phyloP scores from a whole-genome alignment of 2,329 filamentous ascomycete species.

The Curvularia verruculosa region DNA sequence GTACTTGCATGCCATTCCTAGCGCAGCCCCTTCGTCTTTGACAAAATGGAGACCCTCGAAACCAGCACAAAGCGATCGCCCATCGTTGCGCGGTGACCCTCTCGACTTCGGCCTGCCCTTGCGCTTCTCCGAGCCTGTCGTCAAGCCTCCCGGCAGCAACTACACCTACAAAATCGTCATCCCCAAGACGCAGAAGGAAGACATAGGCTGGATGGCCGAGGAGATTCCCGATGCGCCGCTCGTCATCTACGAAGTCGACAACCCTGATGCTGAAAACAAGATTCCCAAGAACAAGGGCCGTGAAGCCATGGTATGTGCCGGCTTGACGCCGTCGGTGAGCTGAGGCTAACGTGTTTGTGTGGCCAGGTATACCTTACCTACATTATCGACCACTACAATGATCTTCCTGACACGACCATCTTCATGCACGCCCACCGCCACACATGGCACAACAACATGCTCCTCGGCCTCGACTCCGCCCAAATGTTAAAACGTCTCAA shows the following conservation, averaged over 20 bases:
- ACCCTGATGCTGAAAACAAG: conserved; percentile 56
- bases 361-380: conserved; percentile 62
- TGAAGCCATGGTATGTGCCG: conserved; percentile 60
- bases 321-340: neutral
- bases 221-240: conserved; percentile 46
- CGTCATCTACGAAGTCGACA: conserved; percentile 61
- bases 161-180: conserved; percentile 47
- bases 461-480: conserved; percentile 58
- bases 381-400: conserved; percentile 67
- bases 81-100: conserved; percentile 32
- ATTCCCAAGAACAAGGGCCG: conserved; percentile 65
- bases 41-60: conserved; percentile 24
- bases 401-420: conserved; percentile 63
- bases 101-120: conserved; percentile 47
- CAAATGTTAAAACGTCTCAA: conserved; percentile 60
- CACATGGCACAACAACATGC: conserved; percentile 66
- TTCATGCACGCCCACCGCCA: conserved; percentile 64
- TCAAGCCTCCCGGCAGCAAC: conserved; percentile 44
- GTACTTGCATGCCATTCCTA: conserved; percentile 32
- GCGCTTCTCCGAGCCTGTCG: conserved; percentile 37
- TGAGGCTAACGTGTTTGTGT: conserved; percentile 9
- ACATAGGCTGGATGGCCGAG: conserved; percentile 45
- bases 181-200: conserved; percentile 48
- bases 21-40: conserved; percentile 16
- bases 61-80: conserved; percentile 7